These are phyloP conservation scores for Clonostachys byssicola DNA, from an alignment of 2,329 filamentous ascomycete species.

Conservation along the genomic window DNA sequence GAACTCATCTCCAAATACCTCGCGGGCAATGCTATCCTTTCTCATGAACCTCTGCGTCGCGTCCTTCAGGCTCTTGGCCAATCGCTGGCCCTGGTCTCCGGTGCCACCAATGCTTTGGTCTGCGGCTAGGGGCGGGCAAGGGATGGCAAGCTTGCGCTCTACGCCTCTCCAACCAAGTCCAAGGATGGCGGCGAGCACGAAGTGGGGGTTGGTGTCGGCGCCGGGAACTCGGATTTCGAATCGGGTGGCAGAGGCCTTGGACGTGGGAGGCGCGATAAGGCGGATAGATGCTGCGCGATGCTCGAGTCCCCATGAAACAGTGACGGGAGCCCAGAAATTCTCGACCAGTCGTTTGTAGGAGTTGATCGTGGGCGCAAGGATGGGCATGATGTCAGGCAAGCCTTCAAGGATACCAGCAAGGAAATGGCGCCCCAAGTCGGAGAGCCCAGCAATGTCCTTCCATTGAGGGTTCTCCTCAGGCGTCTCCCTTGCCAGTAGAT, in stretches of 20 bases:
- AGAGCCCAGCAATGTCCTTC: conserved; percentile 73
- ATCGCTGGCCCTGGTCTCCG: conserved; percentile 66
- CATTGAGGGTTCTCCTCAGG: conserved; percentile 69
- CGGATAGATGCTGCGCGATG: conserved; percentile 90
- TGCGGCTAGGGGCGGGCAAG: conserved; percentile 77
- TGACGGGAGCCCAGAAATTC: conserved; percentile 98
- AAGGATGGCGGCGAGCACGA: conserved; percentile 81
- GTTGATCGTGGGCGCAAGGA: conserved; percentile 92
- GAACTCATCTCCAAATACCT: conserved; percentile 92
- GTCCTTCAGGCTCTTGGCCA: conserved; percentile 83
- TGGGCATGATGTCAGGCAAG: conserved; percentile 90
- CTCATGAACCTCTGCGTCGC: conserved; percentile 75
- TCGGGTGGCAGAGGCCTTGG: conserved; percentile 79
- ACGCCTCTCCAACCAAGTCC: conserved; percentile 88
- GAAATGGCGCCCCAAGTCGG: conserved; percentile 88
- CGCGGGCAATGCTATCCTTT: conserved; percentile 80
- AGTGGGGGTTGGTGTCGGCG: conserved; percentile 88
- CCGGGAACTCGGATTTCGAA: conserved; percentile 92
- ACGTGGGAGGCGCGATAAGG: conserved; percentile 82
- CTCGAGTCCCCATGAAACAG: conserved; percentile 94
- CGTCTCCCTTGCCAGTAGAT: conserved; percentile 73
- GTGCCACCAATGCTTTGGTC: conserved; percentile 75
- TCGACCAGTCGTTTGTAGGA: conserved; percentile 97
- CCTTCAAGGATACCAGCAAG: conserved; percentile 86
- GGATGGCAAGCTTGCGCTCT: conserved; percentile 84